These are phyloP conservation scores for Saccharomycopsis sp. DNA, from an alignment of 805 yeast species.

Conservation along the genomic window DNA sequence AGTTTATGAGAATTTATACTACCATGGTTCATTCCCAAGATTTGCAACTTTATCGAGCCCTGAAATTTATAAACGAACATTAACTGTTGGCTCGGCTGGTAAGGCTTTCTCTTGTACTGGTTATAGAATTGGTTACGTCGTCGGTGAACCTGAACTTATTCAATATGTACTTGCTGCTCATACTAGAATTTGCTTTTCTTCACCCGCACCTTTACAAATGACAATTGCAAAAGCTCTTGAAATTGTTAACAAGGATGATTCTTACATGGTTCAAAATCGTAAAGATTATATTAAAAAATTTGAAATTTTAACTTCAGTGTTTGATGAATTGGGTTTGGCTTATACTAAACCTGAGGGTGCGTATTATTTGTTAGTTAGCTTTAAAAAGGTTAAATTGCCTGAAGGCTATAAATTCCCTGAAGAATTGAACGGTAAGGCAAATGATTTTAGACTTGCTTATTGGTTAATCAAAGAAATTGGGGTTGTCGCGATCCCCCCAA, in stretches of 20 bases:
- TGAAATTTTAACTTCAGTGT: constrained; percentile 62
- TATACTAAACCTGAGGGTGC: constrained; percentile 93
- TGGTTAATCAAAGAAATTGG: constrained; percentile 93
- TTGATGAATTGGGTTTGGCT: constrained; percentile 83
- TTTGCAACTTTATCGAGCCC: constrained; percentile 70
- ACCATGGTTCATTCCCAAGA: constrained; percentile 61
- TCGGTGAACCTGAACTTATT: constrained; percentile 77
- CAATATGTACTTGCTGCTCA: constrained; percentile 84
- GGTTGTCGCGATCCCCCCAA: constrained; percentile 94
- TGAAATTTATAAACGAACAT: constrained; percentile 68
- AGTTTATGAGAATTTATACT: constrained; percentile 88
- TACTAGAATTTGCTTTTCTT: constrained; percentile 86
- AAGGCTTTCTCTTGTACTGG: constrained; percentile 99
- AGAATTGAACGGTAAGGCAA: constrained; percentile 60
- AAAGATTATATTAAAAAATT: constrained; percentile 64
- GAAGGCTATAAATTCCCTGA: constrained; percentile 62
- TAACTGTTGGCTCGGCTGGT: constrained; percentile 96
- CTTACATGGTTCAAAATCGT: constrained; percentile 67
- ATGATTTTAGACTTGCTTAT: constrained; percentile 82
- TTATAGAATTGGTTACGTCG: constrained; percentile 96
- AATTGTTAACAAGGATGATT: constrained; percentile 36
- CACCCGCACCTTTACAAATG: constrained; percentile 89
- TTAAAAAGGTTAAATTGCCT: constrained; percentile 77
- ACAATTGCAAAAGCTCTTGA: constrained; percentile 78
- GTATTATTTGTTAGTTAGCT: constrained; percentile 83